Percentiles rank a stretch among this genome's conserved stretches.
These are phyloP conservation scores for Wickerhamomyces sp. DNA, from an alignment of 1,139 yeast genomes.

Conservation along the genomic window DNA sequence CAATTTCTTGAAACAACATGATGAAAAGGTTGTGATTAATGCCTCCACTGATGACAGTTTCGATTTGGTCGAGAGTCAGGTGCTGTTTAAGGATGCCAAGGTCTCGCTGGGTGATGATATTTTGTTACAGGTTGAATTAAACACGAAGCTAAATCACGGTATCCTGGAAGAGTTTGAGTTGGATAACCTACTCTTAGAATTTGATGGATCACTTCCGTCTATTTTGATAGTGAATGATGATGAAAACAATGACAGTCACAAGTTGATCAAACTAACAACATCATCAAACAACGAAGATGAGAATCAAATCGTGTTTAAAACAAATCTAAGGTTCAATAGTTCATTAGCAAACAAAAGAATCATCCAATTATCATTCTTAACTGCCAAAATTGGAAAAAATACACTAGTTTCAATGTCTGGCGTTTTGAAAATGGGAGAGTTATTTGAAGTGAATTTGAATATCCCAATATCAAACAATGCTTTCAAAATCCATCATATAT, in stretches of 20 bases:
- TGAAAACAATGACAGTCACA: neutral
- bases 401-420: conserved; percentile 10
- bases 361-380: conserved; percentile 12
- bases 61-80: conserved; percentile 19
- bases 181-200: conserved; percentile 22
- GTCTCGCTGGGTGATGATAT: conserved; percentile 24
- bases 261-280: neutral
- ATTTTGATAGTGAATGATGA: conserved; percentile 19
- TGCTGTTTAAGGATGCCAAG: conserved; percentile 15
- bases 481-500: conserved; percentile 10
- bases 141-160: conserved; percentile 21
- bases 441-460: conserved; percentile 17
- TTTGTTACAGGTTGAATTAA: conserved; percentile 27
- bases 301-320: conserved; percentile 1
- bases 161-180: conserved; percentile 20
- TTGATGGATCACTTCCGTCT: conserved; percentile 17
- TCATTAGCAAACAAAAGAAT: conserved; percentile 6
- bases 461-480: conserved; percentile 12
- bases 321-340: conserved; percentile 12
- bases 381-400: conserved; percentile 17
- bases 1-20: conserved; percentile 5
- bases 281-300: conserved; percentile 4
- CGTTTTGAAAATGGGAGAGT: conserved; percentile 4
- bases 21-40: conserved; percentile 16
- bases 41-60: conserved; percentile 21